Evolutionary conservation across 2,329 filamentous ascomycete genomes (phyloP), one percentile per base, ranked within the genome.

Genomic region (Onygena corvina): DNA sequence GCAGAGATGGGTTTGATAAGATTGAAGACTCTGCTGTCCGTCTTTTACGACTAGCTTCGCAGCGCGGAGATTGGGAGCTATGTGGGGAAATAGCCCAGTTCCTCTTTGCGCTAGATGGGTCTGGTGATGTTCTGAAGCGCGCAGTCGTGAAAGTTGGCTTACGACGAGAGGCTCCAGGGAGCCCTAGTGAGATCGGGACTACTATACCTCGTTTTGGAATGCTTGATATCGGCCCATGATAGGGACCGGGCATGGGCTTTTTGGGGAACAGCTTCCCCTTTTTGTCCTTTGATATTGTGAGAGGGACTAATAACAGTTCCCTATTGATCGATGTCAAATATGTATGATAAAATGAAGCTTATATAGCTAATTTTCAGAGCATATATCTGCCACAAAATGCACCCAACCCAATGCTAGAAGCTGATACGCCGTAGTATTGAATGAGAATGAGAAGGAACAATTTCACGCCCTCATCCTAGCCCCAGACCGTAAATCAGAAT

Each of bases 31-130:
- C 71, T 61, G 81, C 88, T 16, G 84, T 94, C 3, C 78, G 88
- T 9, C 71, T 98, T 20, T 76, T 98, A 50, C 80, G 79, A 27
- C 75, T 85, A 45, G 92, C 90, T 0, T 90, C 89, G 59, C 75
- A 80, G 27, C 87, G 89, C 64, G 80, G 81, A 45, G 90, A 96
- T 61, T 98, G 89, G 88, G 89, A 96, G 58, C 70, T 98, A 23
- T 96, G 92, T 68, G 92, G 88, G 59, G 92, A 98, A 64, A 74
- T 98, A 23, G 89, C 92, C 8, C 76, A 90, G n/a, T 98, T 98
- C 66, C 70, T 98, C 50, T 88, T 93, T 42, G 90, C 90, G 3
- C 80, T 98, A 59, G 92, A 98, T 61, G 82, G 86, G 56, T 84
- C 81, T 11, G 92, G 92, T 0, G 80, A 83, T 56, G 90, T 86